Conservation (phyloP, 2,329 filamentous ascomycete species). For the Neurospora crassa region DNA sequence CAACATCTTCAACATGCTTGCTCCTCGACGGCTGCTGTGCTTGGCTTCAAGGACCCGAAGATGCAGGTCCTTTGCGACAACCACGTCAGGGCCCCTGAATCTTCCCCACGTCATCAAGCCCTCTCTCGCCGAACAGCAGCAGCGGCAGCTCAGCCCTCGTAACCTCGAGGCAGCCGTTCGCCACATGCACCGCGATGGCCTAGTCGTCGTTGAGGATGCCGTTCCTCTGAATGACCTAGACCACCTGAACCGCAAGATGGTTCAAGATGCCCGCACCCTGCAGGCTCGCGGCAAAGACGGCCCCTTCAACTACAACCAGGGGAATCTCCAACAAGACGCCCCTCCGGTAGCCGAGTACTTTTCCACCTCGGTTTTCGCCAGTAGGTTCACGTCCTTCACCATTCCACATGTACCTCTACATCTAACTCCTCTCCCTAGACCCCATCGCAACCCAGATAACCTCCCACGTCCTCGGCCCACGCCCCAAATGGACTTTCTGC, state of each 20-base stretch:
- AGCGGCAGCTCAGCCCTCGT: constrained; percentile 28
- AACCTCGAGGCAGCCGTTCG: constrained; percentile 48
- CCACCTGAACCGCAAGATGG: constrained; percentile 48
- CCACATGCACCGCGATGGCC: constrained; percentile 41
- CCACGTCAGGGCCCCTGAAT: background rate
- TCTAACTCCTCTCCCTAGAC: constrained; percentile 25
- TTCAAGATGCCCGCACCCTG: constrained; percentile 43
- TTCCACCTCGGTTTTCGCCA: constrained; percentile 41
- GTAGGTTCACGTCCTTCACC: constrained; percentile 29
- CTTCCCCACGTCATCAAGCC: constrained; percentile 22
- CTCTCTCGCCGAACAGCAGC: constrained; percentile 31
- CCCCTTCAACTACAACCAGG: constrained; percentile 54
- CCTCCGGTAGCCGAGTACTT: constrained; percentile 41
- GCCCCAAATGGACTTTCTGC: constrained; percentile 46
- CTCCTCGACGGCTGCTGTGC: constrained; percentile 14
- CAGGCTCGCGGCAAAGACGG: constrained; percentile 41
- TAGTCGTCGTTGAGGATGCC: constrained; percentile 46
- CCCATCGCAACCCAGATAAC: constrained; percentile 46
- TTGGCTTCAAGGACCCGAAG: constrained; percentile 15
- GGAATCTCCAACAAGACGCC: constrained; percentile 53
- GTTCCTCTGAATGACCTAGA: constrained; percentile 43
- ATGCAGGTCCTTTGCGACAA: background rate
- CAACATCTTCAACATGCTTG: background rate
- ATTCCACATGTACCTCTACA: background rate
- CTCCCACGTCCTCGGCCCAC: constrained; percentile 42